phyloP scores from a whole-genome alignment of 1,284 basidiomycete genomes.

The Gomphus bonarii region DNA sequence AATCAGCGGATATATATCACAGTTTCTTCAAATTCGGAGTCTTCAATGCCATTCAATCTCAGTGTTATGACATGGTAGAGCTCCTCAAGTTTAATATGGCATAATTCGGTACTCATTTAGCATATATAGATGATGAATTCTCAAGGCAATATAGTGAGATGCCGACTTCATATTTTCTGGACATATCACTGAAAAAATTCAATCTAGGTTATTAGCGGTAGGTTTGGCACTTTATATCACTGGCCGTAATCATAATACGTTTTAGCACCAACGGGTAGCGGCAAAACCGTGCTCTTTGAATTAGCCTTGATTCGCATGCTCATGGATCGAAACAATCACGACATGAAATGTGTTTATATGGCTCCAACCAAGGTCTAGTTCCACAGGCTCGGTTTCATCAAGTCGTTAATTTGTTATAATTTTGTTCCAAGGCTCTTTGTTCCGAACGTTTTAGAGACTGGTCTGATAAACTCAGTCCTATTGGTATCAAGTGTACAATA shows the following conservation, averaged over 20 bases:
- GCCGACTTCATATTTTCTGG: neutral
- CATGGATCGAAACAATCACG: conserved; percentile 27
- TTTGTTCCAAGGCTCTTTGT: conserved; percentile 63
- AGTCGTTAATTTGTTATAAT: neutral
- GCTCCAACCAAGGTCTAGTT: conserved; percentile 81
- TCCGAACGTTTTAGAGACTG: conserved; percentile 81
- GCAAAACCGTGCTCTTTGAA: conserved; percentile 92
- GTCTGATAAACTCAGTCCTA: conserved; percentile 63
- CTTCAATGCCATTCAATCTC: conserved; percentile 86
- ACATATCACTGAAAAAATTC: neutral
- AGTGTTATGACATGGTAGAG: conserved; percentile 65
- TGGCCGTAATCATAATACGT: conserved; percentile 2
- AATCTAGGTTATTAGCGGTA: conserved; percentile 67
- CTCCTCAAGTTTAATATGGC: conserved; percentile 1
- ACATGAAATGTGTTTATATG: conserved; percentile 78
- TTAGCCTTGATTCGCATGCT: conserved; percentile 79
- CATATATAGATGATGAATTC: conserved; percentile 48
- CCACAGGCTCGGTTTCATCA: neutral
- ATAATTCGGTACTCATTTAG: neutral
- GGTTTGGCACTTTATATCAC: conserved; percentile 6
- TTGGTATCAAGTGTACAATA: conserved; percentile 61
- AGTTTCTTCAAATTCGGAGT: conserved; percentile 77
- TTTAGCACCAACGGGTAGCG: conserved; percentile 82
- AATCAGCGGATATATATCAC: conserved; percentile 70
- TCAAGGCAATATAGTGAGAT: conserved; percentile 63